Percentiles rank a stretch among this genome's conserved stretches.
Conservation (phyloP, 2,329 filamentous ascomycete genomes). For the Exophiala sideris region DNA sequence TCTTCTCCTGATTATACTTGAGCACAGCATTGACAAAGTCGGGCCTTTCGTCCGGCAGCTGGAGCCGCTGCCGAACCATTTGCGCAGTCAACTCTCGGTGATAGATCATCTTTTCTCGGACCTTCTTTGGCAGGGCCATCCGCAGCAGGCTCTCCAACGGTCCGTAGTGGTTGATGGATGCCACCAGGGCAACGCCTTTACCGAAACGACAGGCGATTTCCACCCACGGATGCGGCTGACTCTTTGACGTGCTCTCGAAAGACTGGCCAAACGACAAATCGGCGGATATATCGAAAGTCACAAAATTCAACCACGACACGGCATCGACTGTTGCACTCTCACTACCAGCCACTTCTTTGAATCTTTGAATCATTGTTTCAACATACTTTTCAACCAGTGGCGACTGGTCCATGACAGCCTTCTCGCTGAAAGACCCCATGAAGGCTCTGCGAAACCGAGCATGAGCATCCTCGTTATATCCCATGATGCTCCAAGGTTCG, state of each 20-base stretch:
- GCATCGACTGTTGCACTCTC: background rate
- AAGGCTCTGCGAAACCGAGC: conserved; percentile 33
- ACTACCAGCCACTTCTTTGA: background rate
- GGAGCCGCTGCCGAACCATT: conserved; percentile 7
- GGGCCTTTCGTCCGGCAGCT: background rate
- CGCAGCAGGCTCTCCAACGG: conserved; percentile 13
- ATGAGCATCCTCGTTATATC: conserved; percentile 27
- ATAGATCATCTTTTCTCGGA: conserved; percentile 10
- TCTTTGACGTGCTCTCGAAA: conserved; percentile 30
- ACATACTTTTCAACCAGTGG: conserved; percentile 9
- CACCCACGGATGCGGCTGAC: conserved; percentile 32
- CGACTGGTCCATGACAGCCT: conserved; percentile 11
- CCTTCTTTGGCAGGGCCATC: background rate
- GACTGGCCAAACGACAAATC: conserved; percentile 32
- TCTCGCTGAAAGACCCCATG: conserved; percentile 42
- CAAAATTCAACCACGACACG: conserved; percentile 13
- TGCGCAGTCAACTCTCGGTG: conserved; percentile 6
- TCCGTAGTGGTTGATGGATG: conserved; percentile 15
- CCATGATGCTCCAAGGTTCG: conserved; percentile 2
- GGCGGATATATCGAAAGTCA: conserved; percentile 22
- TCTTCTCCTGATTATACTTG: conserved; percentile 12
- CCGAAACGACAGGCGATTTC: conserved; percentile 25
- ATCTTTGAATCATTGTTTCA: conserved; percentile 3
- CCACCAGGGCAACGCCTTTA: conserved; percentile 20
- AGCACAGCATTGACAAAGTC: conserved; percentile 13